Evolutionary conservation across 495 filamentous ascomycete genomes (phyloP).

Genomic region (Xylaria palmicola): DNA sequence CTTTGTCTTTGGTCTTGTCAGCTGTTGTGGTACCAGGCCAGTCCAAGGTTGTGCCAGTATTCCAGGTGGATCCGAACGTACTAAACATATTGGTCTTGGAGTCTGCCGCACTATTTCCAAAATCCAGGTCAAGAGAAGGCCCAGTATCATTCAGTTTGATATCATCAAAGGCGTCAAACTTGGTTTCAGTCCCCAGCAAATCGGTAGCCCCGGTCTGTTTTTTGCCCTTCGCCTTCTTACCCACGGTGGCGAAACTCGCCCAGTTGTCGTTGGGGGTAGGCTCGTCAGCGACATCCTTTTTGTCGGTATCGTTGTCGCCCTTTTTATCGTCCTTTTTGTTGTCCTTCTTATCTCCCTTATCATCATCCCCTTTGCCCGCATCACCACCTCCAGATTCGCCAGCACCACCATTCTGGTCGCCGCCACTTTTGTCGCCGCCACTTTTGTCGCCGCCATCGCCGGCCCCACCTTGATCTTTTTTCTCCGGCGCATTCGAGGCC

Average conservation of each 20-base stretch:
- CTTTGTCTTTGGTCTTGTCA: conserved; percentile 24
- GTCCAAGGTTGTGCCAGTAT: conserved; percentile 32
- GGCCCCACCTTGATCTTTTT: conserved; percentile 45
- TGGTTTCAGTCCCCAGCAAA: conserved; percentile 16
- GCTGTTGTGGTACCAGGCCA: conserved; percentile 28
- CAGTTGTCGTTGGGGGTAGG: conserved; percentile 28
- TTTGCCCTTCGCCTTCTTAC: conserved; percentile 50
- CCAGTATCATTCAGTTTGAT: conserved; percentile 48
- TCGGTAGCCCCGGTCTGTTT: conserved; percentile 26
- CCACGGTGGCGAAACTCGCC: conserved; percentile 27
- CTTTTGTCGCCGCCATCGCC: conserved; percentile 29
- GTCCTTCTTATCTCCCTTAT: conserved; percentile 30
- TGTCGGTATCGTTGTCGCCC: conserved; percentile 21
- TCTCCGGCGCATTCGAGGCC: conserved; percentile 25
- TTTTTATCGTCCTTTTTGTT: conserved; percentile 25
- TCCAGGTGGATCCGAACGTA: conserved; percentile 41
- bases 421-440: conserved; percentile 17
- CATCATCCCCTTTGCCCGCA: conserved; percentile 28
- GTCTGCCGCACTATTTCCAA: conserved; percentile 24
- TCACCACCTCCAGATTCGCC: conserved; percentile 25
- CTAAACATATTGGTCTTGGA: conserved; percentile 35
- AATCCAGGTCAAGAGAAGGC: conserved; percentile 39
- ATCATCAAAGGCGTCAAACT: conserved; percentile 45
- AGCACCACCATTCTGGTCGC: conserved; percentile 22
- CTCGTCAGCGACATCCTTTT: conserved; percentile 21